phyloP scores from a whole-genome alignment of 2,329 filamentous ascomycete species.

The Ophiosphaerella herpotricha region DNA sequence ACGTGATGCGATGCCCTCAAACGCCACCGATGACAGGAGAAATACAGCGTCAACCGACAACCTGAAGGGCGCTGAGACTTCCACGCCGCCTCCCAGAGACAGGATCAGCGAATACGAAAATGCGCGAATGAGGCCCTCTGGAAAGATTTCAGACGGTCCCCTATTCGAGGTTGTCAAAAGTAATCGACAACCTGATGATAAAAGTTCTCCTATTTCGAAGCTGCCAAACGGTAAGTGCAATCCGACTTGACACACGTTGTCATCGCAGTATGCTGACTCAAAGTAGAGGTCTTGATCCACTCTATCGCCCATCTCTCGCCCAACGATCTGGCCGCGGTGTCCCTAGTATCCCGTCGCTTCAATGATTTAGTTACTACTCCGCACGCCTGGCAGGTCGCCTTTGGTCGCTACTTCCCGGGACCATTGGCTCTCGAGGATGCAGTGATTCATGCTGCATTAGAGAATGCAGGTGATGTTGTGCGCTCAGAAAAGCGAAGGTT shows the following conservation, averaged over 20 bases:
- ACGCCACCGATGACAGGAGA: conserved; percentile 14
- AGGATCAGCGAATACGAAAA: conserved; percentile 62
- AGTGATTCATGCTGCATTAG: conserved; percentile 51
- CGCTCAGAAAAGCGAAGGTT: conserved; percentile 79
- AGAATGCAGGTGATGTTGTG: conserved; percentile 50
- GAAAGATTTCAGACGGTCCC: conserved; percentile 49
- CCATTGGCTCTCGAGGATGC: conserved; percentile 60
- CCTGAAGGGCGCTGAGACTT: conserved; percentile 29
- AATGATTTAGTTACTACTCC: conserved; percentile 85
- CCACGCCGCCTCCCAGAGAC: conserved; percentile 48
- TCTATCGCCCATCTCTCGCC: conserved; percentile 88
- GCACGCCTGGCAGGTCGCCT: conserved; percentile 92
- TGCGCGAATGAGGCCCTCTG: conserved; percentile 46
- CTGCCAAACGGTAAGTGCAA: conserved; percentile 78
- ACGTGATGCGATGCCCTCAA: conserved; percentile 28
- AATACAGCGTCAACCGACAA: conserved; percentile 22
- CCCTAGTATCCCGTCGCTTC: conserved; percentile 86
- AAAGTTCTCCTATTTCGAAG: conserved; percentile 56
- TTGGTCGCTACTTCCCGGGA: conserved; percentile 86
- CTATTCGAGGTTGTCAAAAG: conserved; percentile 59
- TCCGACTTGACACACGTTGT: neutral
- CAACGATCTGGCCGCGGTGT: conserved; percentile 78
- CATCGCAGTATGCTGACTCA: conserved; percentile 6
- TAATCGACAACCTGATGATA: conserved; percentile 49
- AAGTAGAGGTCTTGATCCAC: conserved; percentile 85